Evolutionary conservation across 805 yeast species (phyloP).

Genomic region (Yamadazyma tumulicola): DNA sequence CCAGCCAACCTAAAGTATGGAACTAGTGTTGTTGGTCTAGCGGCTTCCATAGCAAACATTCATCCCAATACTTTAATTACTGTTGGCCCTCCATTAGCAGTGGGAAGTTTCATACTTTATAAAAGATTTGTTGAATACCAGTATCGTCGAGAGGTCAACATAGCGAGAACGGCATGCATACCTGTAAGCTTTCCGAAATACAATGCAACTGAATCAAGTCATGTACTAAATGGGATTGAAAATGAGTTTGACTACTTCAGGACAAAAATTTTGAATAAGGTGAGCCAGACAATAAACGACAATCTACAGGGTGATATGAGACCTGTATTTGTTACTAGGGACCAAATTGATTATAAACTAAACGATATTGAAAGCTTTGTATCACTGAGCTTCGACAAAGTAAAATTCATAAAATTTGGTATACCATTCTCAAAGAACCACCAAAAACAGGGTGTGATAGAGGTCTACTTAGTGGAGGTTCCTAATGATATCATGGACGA

Average conservation of each 20-base stretch:
- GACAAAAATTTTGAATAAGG: constrained; percentile 22
- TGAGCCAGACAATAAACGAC: constrained; percentile 26
- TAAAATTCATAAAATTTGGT: constrained; percentile 30
- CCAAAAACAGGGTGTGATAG: constrained; percentile 29
- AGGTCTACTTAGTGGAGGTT: constrained; percentile 25
- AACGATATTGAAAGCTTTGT: constrained; percentile 12
- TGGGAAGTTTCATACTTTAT: constrained; percentile 24
- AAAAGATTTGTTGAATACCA: constrained; percentile 7
- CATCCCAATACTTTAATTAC: constrained; percentile 36
- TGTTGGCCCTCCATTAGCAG: constrained; percentile 32
- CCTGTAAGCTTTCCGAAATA: constrained; percentile 16
- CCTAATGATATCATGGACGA: constrained; percentile 11
- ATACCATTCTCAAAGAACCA: constrained; percentile 27
- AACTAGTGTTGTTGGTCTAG: constrained; percentile 21
- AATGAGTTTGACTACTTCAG: constrained; percentile 35
- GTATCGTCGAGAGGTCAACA: constrained; percentile 6
- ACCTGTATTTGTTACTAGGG: constrained; percentile 18
- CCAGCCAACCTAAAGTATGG: constrained; percentile 28
- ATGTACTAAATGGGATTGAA: constrained; percentile 34
- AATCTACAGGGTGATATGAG: constrained; percentile 12
- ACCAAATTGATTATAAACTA: constrained; percentile 23
- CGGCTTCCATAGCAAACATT: constrained; percentile 27
- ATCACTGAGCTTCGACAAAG: constrained; percentile 9
- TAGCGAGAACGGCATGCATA: constrained; percentile 3
- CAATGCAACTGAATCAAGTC: constrained; percentile 28